Evolutionary conservation across 169 alveolate genomes (phyloP), one percentile per base, ranked within the genome.

Genomic region (Eimeria praecox): DNA sequence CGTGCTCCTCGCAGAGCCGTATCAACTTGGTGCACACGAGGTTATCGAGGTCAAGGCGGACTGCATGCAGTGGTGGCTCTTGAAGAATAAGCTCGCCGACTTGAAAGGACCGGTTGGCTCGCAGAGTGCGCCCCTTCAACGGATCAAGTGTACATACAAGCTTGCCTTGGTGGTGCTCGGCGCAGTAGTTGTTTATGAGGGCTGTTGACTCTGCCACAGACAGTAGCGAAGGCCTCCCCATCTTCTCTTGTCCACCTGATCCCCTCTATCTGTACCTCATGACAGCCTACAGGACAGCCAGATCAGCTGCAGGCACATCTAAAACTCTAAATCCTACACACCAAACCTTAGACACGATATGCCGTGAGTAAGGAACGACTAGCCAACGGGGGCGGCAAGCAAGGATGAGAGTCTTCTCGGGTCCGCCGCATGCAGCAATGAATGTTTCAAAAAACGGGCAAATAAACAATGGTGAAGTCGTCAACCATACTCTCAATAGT

Each of bases 11-110:
- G 40, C 93, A 82, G 18, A 93, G 88, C 42, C 64, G 40, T 87
- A 24, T 42, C 69, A 93, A 42, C 35, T 46, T 56, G 33, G 3
- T 38, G 46, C 78, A 93, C 54, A 35, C 38, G n/a, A 75, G 54
- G 49, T 93, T 93, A 35, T 42, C 52, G 16, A 89, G 92, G 78
- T 93, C 93, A 20, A 56, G 73, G 24, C 88, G 85, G 66, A 93
- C 96, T 42, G 96, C 92, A 49, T 82, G 92, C 54, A 93, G 96
- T 18, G 96, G 96, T 10, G 96, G 88, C 88, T 93, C 96, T 46
- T 44, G 73, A 8, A 93, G 78, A 20, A 93, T 54, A 10, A 52
- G 44, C 24, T 83, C 93, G 24, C 96, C 96, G 12, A 75, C 77
- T 16, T 5, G 6, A 52, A 64, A 22, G 33, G 24, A 6, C 6